Conservation (phyloP, 768 basidiomycete species). For the Leccinum disarticulatum region DNA sequence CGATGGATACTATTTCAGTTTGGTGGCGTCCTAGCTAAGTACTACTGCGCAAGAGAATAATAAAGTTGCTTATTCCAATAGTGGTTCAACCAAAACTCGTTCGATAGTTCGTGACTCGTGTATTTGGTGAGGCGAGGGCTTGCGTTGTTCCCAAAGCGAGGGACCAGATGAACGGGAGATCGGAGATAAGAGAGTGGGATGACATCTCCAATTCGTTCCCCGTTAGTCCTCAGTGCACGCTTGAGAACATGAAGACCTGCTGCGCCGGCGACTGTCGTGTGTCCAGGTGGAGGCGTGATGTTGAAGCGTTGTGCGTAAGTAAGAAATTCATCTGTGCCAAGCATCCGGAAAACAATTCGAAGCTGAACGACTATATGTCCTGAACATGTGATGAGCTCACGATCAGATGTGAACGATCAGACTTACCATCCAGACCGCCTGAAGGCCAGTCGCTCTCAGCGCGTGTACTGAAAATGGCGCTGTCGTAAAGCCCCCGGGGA, state of each 20-base stretch:
- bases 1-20: too few species aligned
- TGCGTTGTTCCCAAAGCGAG: background rate
- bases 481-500: background rate
- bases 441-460: background rate
- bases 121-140: background rate
- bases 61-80: background rate
- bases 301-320: background rate
- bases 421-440: background rate
- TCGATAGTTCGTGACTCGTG: background rate
- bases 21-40: background rate
- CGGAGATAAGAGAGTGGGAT: background rate
- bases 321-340: background rate
- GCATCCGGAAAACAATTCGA: background rate
- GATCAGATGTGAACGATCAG: background rate
- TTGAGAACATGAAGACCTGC: background rate
- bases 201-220: background rate
- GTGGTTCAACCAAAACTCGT: background rate
- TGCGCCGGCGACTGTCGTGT: background rate
- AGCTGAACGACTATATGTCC: background rate
- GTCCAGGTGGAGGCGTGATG: background rate
- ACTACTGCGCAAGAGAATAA: background rate
- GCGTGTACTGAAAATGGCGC: background rate
- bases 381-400: background rate
- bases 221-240: background rate
- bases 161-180: background rate